A percentile compares a stretch with the other conserved stretches of the same genome.
These are phyloP conservation scores for Cladosporium halotolerans DNA, from an alignment of 2,329 filamentous ascomycete genomes.

Conservation along the genomic window DNA sequence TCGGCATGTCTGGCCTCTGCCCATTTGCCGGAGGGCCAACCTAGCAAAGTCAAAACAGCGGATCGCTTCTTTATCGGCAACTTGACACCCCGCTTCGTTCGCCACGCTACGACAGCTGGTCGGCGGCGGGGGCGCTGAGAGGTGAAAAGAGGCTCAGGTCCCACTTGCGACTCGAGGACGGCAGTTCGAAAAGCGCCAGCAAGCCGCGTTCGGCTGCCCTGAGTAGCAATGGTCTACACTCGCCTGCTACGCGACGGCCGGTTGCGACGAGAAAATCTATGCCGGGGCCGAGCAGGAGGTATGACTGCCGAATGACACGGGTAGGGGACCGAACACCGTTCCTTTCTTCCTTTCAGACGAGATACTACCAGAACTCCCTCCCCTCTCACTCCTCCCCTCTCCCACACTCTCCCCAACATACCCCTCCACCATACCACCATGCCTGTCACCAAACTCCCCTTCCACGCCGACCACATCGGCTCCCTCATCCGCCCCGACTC, in stretches of 20 bases:
- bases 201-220: neutral
- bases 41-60: too few species aligned
- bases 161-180: neutral
- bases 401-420: neutral
- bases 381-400: neutral
- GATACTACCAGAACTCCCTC: neutral
- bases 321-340: neutral
- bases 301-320: conserved; percentile 9
- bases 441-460: conserved; percentile 47
- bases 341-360: neutral
- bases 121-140: too few species aligned
- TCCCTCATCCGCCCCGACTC: conserved; percentile 61
- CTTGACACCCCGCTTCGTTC: too few species aligned
- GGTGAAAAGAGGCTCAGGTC: neutral
- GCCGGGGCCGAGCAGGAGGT: conserved; percentile 1
- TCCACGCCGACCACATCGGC: conserved; percentile 68
- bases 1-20: too few species aligned
- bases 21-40: too few species aligned
- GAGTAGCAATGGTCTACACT: neutral
- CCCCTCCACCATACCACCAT: conserved; percentile 11
- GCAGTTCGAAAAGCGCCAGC: conserved; percentile 8
- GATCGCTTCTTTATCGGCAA: too few species aligned
- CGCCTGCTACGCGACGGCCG: conserved; percentile 3
- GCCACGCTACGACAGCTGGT: too few species aligned
- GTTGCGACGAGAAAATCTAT: conserved; percentile 2